phyloP scores from a whole-genome alignment of 2,329 filamentous ascomycete species.

The Microcyclospora pomicola region DNA sequence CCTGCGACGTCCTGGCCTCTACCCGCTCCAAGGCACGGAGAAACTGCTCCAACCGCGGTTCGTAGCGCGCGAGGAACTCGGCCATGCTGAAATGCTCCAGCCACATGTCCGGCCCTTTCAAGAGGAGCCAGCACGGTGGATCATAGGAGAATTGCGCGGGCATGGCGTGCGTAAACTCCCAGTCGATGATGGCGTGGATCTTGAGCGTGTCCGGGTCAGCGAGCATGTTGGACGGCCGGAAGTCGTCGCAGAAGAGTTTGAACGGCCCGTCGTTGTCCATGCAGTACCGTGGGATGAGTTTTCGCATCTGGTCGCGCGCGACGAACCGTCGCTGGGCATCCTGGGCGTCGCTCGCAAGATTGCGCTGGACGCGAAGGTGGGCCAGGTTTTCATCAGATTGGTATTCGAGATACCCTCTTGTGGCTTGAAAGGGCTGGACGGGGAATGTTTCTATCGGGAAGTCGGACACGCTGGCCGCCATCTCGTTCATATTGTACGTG shows the following conservation, averaged over 20 bases:
- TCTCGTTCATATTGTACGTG: conserved; percentile 31
- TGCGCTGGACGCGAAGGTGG: conserved; percentile 34
- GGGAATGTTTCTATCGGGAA: conserved; percentile 21
- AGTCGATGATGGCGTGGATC: conserved; percentile 28
- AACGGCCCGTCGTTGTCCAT: conserved; percentile 23
- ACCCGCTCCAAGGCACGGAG: conserved; percentile 22
- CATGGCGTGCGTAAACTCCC: conserved; percentile 31
- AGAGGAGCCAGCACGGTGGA: background rate
- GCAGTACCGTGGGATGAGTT: conserved; percentile 21
- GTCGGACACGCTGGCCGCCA: conserved; percentile 16
- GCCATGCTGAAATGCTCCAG: background rate
- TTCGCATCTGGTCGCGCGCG: conserved; percentile 12
- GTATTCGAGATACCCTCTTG: conserved; percentile 21
- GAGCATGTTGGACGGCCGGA: conserved; percentile 28
- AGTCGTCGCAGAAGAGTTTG: conserved; percentile 27
- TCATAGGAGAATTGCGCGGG: conserved; percentile 25
- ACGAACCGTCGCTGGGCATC: conserved; percentile 21
- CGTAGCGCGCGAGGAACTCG: conserved; percentile 11
- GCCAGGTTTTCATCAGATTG: conserved; percentile 16
- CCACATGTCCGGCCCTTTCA: background rate
- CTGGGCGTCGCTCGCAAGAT: conserved; percentile 36
- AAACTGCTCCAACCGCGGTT: conserved; percentile 26
- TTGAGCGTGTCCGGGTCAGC: conserved; percentile 22
- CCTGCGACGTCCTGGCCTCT: conserved; percentile 4
- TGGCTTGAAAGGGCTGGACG: conserved; percentile 18